Conservation (phyloP, 441 rosid genomes). For the Mallotus repandus region DNA sequence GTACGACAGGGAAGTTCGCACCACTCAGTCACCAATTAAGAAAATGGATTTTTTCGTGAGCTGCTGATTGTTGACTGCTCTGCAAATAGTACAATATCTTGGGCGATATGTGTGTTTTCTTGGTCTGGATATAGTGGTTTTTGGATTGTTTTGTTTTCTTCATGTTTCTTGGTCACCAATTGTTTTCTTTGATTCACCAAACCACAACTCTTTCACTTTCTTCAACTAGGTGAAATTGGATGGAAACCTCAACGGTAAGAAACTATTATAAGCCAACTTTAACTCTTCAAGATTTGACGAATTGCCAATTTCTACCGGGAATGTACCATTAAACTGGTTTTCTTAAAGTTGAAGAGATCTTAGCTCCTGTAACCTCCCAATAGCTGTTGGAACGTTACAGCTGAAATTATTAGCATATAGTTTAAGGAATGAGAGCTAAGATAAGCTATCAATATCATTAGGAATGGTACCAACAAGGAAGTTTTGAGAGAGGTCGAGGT, state of each 20-base stretch:
- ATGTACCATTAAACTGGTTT: slow-evolving; percentile 43
- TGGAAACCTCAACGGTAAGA: slow-evolving; percentile 38
- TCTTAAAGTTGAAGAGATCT: slow-evolving; percentile 27
- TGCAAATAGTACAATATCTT: no score
- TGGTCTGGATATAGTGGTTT: no score
- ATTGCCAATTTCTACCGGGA: slow-evolving; percentile 45
- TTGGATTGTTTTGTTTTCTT: no score
- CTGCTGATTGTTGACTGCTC: no score
- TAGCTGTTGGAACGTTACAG: slow-evolving; percentile 40
- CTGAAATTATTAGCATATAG: slow-evolving; percentile 46
- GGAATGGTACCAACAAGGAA: slow-evolving; percentile 52
- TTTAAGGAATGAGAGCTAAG: slow-evolving; percentile 32
- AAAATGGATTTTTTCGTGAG: no score
- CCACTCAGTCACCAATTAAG: no score
- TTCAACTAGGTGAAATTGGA: slow-evolving; percentile 39
- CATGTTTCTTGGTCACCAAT: no score
- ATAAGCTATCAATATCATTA: slow-evolving; percentile 31
- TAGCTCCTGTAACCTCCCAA: slow-evolving; percentile 38
- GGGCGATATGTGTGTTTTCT: no score
- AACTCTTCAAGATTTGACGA: slow-evolving; percentile 43
- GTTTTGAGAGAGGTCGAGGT: slow-evolving; percentile 48
- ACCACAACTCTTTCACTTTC: slow-evolving; percentile 36
- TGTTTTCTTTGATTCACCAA: slow-evolving; percentile 21
- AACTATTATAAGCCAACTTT: slow-evolving; percentile 22
- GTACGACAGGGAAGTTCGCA: no score